Percentiles rank a stretch among this genome's conserved stretches.
Evolutionary conservation across 2,329 filamentous ascomycete species (phyloP).

Genomic region (Scedosporium aurantiacum): DNA sequence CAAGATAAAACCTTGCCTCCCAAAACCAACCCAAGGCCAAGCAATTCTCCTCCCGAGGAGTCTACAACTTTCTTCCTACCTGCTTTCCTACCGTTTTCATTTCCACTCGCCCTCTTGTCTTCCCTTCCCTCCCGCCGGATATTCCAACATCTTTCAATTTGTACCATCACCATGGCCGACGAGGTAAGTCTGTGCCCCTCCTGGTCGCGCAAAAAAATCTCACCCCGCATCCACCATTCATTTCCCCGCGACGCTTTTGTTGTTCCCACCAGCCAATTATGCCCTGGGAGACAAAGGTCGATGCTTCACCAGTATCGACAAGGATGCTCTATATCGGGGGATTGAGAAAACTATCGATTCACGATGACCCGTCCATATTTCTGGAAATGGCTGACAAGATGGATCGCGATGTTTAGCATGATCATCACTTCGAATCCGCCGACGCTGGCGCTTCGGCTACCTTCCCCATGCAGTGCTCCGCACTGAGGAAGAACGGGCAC

Average conservation of each 20-base stretch:
- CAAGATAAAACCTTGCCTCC: conserved; percentile 9
- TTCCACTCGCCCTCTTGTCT: conserved; percentile 13
- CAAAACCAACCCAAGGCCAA: conserved; percentile 4
- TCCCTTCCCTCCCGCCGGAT: conserved; percentile 17
- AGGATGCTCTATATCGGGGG: background rate
- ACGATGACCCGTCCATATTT: background rate
- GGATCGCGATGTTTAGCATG: conserved; percentile 36
- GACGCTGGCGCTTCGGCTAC: conserved; percentile 93
- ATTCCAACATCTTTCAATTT: background rate
- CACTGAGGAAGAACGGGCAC: conserved; percentile 97
- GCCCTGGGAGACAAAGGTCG: background rate
- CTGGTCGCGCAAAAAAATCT: conserved; percentile 1
- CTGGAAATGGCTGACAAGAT: background rate
- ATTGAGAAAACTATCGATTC: background rate
- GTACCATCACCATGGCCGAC: conserved; percentile 4
- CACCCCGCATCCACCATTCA: conserved; percentile 3
- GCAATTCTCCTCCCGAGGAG: conserved; percentile 5
- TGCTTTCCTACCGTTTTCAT: conserved; percentile 15
- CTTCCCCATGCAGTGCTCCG: conserved; percentile 98
- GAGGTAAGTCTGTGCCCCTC: conserved; percentile 5
- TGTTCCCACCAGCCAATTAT: background rate
- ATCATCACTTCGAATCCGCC: conserved; percentile 74
- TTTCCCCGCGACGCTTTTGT: background rate
- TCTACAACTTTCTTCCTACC: conserved; percentile 14
- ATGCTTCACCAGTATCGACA: no score